Evolutionary conservation across 1,139 yeast species (phyloP).

Genomic region (Diutina mesorugosa): DNA sequence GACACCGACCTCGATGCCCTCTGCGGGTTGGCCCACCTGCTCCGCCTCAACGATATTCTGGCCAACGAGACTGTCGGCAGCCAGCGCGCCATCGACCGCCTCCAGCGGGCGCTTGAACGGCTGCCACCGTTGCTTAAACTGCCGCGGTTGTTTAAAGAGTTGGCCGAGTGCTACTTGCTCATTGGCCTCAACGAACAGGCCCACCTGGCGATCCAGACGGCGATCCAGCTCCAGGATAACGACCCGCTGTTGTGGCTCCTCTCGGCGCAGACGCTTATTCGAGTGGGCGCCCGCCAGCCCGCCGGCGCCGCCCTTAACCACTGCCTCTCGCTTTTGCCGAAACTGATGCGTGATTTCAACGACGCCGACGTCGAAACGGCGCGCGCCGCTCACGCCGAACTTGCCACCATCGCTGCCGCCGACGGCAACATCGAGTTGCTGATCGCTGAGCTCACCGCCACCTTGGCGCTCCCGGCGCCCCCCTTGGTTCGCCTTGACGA

Average conservation of each 20-base stretch:
- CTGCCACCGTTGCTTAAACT: constrained; percentile 21
- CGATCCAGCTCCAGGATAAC: constrained; percentile 26
- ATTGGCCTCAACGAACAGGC: constrained; percentile 39
- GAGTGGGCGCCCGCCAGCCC: constrained; percentile 28
- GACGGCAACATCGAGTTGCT: constrained; percentile 36
- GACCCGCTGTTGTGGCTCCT: constrained; percentile 35
- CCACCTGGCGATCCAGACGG: constrained; percentile 32
- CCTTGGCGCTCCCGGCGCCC: constrained; percentile 37
- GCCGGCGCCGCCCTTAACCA: constrained; percentile 35
- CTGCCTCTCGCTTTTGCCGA: constrained; percentile 27
- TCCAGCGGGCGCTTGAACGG: constrained; percentile 24
- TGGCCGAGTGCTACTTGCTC: constrained; percentile 35
- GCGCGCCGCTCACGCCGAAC: constrained; percentile 38
- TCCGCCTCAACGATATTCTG: constrained; percentile 24
- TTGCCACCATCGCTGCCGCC: constrained; percentile 40
- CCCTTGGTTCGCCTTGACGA: constrained; percentile 31
- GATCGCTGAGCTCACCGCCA: constrained; percentile 33
- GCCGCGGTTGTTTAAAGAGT: constrained; percentile 28
- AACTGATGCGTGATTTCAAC: constrained; percentile 13
- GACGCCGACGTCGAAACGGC: constrained; percentile 29
- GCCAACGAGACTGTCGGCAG: constrained; percentile 27
- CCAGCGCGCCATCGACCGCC: constrained; percentile 28
- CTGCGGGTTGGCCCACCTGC: constrained; percentile 26
- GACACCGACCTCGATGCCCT: constrained; percentile 29
- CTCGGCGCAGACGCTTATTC: constrained; percentile 31